A percentile compares a stretch with the other conserved stretches of the same genome.
These are phyloP conservation scores for Phyllachora maydis DNA, from an alignment of 2,329 filamentous ascomycete genomes.

Conservation along the genomic window DNA sequence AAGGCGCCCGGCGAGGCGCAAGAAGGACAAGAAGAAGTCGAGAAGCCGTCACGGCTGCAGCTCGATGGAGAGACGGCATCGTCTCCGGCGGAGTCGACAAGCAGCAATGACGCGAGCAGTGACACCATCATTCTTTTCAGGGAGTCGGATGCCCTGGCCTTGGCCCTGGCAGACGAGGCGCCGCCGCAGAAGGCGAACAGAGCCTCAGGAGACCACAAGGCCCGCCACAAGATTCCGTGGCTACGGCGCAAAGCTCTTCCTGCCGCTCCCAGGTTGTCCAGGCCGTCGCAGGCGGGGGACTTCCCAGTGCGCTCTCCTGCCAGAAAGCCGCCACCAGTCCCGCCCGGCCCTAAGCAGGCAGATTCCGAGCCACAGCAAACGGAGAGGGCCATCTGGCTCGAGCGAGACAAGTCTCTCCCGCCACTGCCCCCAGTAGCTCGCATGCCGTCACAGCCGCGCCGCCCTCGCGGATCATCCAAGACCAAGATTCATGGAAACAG, in stretches of 20 bases:
- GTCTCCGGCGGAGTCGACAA: slow-evolving; percentile 1
- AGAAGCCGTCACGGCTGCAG: no score
- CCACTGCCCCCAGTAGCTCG: not conserved
- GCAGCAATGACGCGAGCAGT: slow-evolving; percentile 3
- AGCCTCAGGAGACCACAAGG: not conserved
- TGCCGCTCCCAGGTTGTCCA: no score
- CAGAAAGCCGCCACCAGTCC: no score
- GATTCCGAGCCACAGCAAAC: not conserved
- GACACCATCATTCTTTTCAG: slow-evolving; percentile 3
- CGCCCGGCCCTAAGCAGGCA: no score
- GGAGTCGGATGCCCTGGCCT: slow-evolving; percentile 1
- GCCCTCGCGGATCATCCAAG: no score
- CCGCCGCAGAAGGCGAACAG: slow-evolving; percentile 1
- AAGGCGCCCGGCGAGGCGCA: no score
- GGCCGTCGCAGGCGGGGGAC: no score
- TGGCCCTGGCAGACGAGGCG: slow-evolving; percentile 2
- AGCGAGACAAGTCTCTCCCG: not conserved
- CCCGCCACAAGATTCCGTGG: slow-evolving; percentile 1
- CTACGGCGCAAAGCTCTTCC: not conserved
- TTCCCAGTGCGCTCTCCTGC: no score
- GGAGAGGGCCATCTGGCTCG: not conserved
- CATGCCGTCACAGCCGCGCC: not conserved
- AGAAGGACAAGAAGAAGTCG: not conserved
- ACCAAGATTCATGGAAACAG: slow-evolving; percentile 2
- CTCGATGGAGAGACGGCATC: slow-evolving; percentile 2